Percentiles rank a stretch among this genome's conserved stretches.
These are phyloP conservation scores for Bipolaris zeicola DNA, from an alignment of 2,329 filamentous ascomycete species.

Conservation along the genomic window DNA sequence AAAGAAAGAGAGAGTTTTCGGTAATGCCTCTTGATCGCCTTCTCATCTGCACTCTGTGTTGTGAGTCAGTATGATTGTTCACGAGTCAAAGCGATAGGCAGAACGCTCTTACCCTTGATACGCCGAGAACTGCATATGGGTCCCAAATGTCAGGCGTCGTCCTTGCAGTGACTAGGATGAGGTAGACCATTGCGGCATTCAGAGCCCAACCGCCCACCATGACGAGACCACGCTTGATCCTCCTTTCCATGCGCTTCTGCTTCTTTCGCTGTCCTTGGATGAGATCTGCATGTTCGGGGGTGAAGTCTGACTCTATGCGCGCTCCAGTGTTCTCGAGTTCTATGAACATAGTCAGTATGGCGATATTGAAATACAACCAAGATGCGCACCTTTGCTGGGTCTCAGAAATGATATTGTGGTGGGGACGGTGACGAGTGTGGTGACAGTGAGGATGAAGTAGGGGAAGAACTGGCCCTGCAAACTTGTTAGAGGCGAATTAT, in stretches of 20 bases:
- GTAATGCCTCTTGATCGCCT: conserved; percentile 90
- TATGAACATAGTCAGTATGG: conserved; percentile 31
- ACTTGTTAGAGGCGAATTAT: conserved; percentile 19
- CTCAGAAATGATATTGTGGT: conserved; percentile 87
- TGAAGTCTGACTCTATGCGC: conserved; percentile 80
- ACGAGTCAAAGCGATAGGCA: neutral
- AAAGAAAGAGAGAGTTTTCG: conserved; percentile 81
- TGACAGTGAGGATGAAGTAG: conserved; percentile 94
- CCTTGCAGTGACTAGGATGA: conserved; percentile 79
- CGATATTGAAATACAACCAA: conserved; percentile 1
- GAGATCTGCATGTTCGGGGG: conserved; percentile 79
- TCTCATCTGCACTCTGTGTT: conserved; percentile 76
- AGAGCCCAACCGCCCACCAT: conserved; percentile 78
- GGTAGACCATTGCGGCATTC: conserved; percentile 89
- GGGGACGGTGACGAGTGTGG: conserved; percentile 84
- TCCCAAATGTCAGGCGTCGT: conserved; percentile 85
- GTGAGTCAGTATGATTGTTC: conserved; percentile 25
- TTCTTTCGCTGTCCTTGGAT: conserved; percentile 82
- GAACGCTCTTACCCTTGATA: conserved; percentile 69
- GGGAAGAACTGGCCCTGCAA: conserved; percentile 92
- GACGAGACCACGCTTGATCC: conserved; percentile 80
- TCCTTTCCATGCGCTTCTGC: conserved; percentile 87
- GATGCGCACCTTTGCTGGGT: conserved; percentile 67
- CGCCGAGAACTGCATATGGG: conserved; percentile 90
- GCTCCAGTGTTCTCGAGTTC: conserved; percentile 80